These are phyloP conservation scores for Suhomyces choctaworum DNA, from an alignment of 1,139 yeast genomes.

Conservation along the genomic window DNA sequence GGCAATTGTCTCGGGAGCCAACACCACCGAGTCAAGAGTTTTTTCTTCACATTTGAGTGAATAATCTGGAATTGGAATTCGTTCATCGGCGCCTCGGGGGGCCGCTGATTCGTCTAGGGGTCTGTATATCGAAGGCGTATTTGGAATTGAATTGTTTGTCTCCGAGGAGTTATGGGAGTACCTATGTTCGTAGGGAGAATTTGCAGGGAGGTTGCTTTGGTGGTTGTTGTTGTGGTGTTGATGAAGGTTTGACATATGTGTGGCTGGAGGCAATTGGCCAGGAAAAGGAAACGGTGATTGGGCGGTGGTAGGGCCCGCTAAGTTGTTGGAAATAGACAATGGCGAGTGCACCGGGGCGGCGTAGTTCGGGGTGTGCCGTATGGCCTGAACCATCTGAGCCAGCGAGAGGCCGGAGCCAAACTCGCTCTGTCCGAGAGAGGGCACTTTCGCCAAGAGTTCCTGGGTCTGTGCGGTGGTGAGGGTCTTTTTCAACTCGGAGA, in stretches of 20 bases:
- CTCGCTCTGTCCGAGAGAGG: conserved; percentile 20
- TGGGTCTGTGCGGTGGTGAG: conserved; percentile 54
- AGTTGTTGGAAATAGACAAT: neutral
- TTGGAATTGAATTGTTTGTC: conserved; percentile 29
- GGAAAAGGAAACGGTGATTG: neutral
- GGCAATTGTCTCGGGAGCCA: conserved; percentile 61
- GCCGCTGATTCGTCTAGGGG: conserved; percentile 13
- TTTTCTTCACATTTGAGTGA: conserved; percentile 60
- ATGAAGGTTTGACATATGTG: neutral
- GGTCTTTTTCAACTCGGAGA: conserved; percentile 62
- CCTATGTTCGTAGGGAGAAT: conserved; percentile 10
- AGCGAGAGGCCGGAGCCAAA: conserved; percentile 2
- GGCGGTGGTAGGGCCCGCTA: neutral
- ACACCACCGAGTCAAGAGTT: conserved; percentile 62
- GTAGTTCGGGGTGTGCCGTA: neutral
- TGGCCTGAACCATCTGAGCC: neutral
- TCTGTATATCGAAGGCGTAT: conserved; percentile 33
- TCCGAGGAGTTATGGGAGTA: conserved; percentile 22
- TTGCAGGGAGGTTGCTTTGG: conserved; percentile 4
- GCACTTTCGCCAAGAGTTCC: conserved; percentile 40
- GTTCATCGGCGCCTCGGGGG: conserved; percentile 1
- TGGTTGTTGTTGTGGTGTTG: conserved; percentile 1
- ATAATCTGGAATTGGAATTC: conserved; percentile 34
- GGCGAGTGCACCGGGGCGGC: neutral
- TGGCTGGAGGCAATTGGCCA: neutral